Base-by-base conservation (phyloP, 805 yeast species). In the Debaryomyces maramus region DNA sequence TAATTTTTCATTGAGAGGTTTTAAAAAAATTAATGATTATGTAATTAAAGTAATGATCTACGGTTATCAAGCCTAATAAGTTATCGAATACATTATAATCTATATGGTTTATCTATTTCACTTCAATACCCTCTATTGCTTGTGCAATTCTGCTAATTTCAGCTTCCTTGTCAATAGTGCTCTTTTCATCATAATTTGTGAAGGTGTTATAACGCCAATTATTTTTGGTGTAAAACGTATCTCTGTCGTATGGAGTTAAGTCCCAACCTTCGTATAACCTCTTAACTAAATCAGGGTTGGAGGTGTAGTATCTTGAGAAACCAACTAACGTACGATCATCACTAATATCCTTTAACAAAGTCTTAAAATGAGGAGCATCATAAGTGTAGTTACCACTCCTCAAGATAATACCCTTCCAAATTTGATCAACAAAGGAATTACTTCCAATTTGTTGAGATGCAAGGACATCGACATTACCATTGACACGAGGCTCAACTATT, bases 271-370 rank as follows among this genome's bases (percentile, higher is more conserved):
- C 53, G 23, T 56, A 51, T 20, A 73, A 55, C 43, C 75, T 59
- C 6, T 53, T 16, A 3, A 58, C 58, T 13, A 74, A 58, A 49
- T 73, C 78, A 5, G 78, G 78, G 46, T 73, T 74, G 0, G 77
- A 59, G 11, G 63, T 67, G 47, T 45, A 73, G 44, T 54, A 59
- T 50, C 78, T 58, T 8, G 68, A 54, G 38, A 57, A 52, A 11
- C 63, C 75, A 46, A 73, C 58, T 37, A 74, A 55, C 3, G 83
- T 77, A 49, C 75, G 60, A 22, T 42, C 47, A 31, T 54, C 47
- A 3, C 32, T 32, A 7, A 47, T 38, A 34, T 56, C 59, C 2
- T 40, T 24, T 32, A 36, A 19, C 14, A 36, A 14, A 10, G 36
- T 18, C 2, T 27, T 27, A 10, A 36, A 36, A 3, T 36, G 15